A percentile compares a stretch with the other conserved stretches of the same genome.
These are phyloP conservation scores for Beverwykella pulmonaria DNA, from an alignment of 495 filamentous ascomycete genomes.

Conservation along the genomic window DNA sequence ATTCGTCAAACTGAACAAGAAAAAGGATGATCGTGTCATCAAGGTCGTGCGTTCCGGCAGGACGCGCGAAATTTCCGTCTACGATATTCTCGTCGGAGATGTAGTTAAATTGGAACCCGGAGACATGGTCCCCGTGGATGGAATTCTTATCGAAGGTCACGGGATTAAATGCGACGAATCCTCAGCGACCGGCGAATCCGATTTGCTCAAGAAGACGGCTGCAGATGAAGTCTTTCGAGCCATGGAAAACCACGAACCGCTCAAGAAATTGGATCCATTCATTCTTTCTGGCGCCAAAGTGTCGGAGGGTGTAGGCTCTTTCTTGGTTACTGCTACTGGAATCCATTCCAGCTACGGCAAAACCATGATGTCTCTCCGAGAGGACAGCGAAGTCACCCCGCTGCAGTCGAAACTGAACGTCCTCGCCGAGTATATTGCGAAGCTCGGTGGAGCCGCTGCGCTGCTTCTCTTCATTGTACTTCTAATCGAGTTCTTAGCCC, in stretches of 20 bases:
- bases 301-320: slow-evolving; percentile 86
- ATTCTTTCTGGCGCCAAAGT: slow-evolving; percentile 92
- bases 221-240: slow-evolving; percentile 78
- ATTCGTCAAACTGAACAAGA: slow-evolving; percentile 53
- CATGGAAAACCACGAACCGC: slow-evolving; percentile 71
- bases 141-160: slow-evolving; percentile 49
- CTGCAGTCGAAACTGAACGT: slow-evolving; percentile 89
- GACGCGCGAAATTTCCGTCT: slow-evolving; percentile 73
- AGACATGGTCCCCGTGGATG: slow-evolving; percentile 65
- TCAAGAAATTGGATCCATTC: slow-evolving; percentile 90
- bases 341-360: slow-evolving; percentile 88
- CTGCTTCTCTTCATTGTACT: slow-evolving; percentile 86
- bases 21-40: slow-evolving; percentile 60
- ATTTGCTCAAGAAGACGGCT: slow-evolving; percentile 65
- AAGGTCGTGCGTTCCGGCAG: slow-evolving; percentile 78
- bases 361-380: slow-evolving; percentile 89
- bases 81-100: slow-evolving; percentile 82
- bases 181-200: slow-evolving; percentile 69
- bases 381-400: slow-evolving; percentile 90
- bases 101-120: slow-evolving; percentile 84
- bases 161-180: slow-evolving; percentile 69
- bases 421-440: slow-evolving; percentile 90
- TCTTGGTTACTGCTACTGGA: slow-evolving; percentile 83
- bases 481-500: slow-evolving; percentile 83
- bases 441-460: slow-evolving; percentile 83